Base-by-base conservation (phyloP, 495 filamentous ascomycete species). In the Endocarpon pusillum region DNA sequence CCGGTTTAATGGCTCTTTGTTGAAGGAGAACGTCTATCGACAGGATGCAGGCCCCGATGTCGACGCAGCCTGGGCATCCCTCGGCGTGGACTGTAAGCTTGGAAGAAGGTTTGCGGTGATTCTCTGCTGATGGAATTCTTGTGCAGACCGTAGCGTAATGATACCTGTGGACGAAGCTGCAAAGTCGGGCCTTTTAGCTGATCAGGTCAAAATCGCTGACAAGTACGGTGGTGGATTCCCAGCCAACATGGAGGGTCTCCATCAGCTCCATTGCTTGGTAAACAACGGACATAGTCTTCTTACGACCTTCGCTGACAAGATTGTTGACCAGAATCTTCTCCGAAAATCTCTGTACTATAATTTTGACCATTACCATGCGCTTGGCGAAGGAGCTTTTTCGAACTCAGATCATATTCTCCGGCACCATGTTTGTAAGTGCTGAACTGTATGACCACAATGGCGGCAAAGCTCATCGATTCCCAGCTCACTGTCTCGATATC, bases 251-350 rank as follows among this genome's bases (percentile, higher is more conserved):
- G 68, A 70, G 44, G 67, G 67, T 0, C 41, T 73, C 9, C 69
- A 72, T 37, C 69, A 73, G 38, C 44, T 73, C 2, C 67, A 71
- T 37, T 75, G 70, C 32, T 42, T 72, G 42, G 62, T 66, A 42
- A 39, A 44, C 19, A 32, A 9, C 12, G 0, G 14, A 19, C 4
- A 6, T 4, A 31, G 10, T 27, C 3, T 21, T 32, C 30, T 23
- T 15, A 11, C 1, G 16, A 3, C 5, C 17, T 21, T 16, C 5
- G 33, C 18, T 30, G 12, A 24, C 3, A 29, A n/a, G n/a, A n/a
- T n/a, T n/a, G n/a, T n/a, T 19, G 19, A 11, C 19, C 22, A 61
- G 58, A 69, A 75, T 30, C 57, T 72, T 20, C 50, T 73, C 3
- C 59, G 70, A 3, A 57, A 73, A 47, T 51, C 62, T 0, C 52